Percentiles rank a stretch among this genome's conserved stretches.
phyloP scores from a whole-genome alignment of 1,284 basidiomycete genomes.

The Papiliotrema nemorosa region DNA sequence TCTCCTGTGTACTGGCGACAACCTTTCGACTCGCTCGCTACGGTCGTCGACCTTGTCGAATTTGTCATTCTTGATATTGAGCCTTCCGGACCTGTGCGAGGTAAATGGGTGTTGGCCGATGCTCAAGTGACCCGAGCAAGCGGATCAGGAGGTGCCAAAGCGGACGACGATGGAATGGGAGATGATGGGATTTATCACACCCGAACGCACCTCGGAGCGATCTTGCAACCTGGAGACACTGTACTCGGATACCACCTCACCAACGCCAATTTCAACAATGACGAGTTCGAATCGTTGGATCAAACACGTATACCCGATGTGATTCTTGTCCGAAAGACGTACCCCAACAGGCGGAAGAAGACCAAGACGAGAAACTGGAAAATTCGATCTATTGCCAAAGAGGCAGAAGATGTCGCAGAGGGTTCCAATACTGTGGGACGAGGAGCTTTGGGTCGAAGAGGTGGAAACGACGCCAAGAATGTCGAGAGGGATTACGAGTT shows the following conservation, averaged over 20 bases:
- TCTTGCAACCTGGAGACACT: constrained; percentile 93
- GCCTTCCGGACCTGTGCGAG: constrained; percentile 64
- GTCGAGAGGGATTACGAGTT: constrained; percentile 96
- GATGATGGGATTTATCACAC: constrained; percentile 86
- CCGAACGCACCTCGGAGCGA: constrained; percentile 89
- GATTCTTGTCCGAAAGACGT: constrained; percentile 91
- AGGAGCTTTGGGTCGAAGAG: constrained; percentile 83
- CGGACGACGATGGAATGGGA: constrained; percentile 50
- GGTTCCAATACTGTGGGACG: constrained; percentile 57
- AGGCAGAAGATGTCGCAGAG: constrained; percentile 73
- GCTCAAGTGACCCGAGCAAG: constrained; percentile 87
- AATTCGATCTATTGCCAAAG: constrained; percentile 90
- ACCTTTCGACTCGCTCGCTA: constrained; percentile 79
- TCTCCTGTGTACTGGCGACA: constrained; percentile 84
- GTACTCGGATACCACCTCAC: constrained; percentile 87
- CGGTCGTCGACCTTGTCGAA: constrained; percentile 81
- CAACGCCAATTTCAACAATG: constrained; percentile 88
- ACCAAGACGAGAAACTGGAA: constrained; percentile 80
- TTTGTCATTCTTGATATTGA: constrained; percentile 96
- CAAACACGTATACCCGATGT: constrained; percentile 80
- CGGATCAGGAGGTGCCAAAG: constrained; percentile 48
- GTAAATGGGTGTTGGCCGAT: constrained; percentile 83
- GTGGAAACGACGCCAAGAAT: constrained; percentile 86
- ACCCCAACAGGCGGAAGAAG: constrained; percentile 92
- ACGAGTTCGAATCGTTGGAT: constrained; percentile 73